phyloP scores from a whole-genome alignment of 2,329 filamentous ascomycete species.

The Botrytis sinoallii region DNA sequence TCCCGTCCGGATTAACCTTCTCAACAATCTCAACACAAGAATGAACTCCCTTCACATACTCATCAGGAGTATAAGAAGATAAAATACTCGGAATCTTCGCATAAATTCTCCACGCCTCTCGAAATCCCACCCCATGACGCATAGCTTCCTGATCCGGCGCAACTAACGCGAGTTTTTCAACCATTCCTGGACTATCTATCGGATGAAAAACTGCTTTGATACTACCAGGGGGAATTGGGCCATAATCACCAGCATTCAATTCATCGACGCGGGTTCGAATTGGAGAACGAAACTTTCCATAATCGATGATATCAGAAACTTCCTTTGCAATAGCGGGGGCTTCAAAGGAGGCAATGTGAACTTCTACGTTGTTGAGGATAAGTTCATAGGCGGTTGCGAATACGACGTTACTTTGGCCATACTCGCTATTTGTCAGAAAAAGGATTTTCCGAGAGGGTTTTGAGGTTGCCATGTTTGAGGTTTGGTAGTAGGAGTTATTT shows the following conservation, averaged over 20 bases:
- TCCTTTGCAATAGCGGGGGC: slow-evolving; percentile 41
- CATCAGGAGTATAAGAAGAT: slow-evolving; percentile 39
- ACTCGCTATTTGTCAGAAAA: slow-evolving; percentile 46
- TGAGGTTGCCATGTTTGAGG: background rate
- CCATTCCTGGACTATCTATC: slow-evolving; percentile 37
- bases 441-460: slow-evolving; percentile 35
- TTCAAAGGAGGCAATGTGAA: slow-evolving; percentile 47
- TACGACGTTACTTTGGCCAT: slow-evolving; percentile 47
- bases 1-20: slow-evolving; percentile 40
- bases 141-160: slow-evolving; percentile 25
- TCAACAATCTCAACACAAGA: slow-evolving; percentile 42
- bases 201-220: slow-evolving; percentile 37
- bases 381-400: slow-evolving; percentile 43
- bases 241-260: slow-evolving; percentile 11
- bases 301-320: slow-evolving; percentile 33
- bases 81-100: slow-evolving; percentile 31
- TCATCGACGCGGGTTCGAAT: slow-evolving; percentile 28
- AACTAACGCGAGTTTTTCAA: slow-evolving; percentile 36
- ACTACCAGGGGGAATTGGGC: slow-evolving; percentile 20
- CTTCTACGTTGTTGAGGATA: slow-evolving; percentile 38
- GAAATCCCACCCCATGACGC: background rate
- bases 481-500: background rate
- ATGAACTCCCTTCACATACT: slow-evolving; percentile 43
- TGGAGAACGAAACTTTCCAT: slow-evolving; percentile 30
- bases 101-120: slow-evolving; percentile 14